Conservation (phyloP, 2,329 filamentous ascomycete genomes). For the Nannizzia gypsea region DNA sequence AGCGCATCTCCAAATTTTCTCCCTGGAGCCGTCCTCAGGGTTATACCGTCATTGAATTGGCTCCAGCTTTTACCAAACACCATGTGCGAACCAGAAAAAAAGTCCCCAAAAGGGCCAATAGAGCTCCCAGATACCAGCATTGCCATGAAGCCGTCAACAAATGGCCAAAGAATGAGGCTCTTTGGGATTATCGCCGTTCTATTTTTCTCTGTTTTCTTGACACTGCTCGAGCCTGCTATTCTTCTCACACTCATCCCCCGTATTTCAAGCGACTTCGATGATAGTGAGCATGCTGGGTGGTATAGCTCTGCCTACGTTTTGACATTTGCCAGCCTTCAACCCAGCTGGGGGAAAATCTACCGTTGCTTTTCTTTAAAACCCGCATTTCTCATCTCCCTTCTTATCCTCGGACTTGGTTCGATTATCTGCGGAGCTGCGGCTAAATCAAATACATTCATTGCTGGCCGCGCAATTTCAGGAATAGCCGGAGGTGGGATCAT, state of each 20-base stretch:
- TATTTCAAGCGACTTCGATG: constrained; percentile 38
- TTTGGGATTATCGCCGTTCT: not conserved
- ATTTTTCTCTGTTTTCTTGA: not conserved
- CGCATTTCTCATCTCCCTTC: constrained; percentile 28
- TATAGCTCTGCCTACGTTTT: constrained; percentile 36
- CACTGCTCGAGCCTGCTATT: constrained; percentile 20
- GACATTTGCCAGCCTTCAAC: constrained; percentile 31
- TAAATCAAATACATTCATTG: constrained; percentile 27
- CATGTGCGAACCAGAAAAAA: not conserved
- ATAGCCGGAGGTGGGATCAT: constrained; percentile 28
- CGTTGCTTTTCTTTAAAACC: constrained; percentile 33
- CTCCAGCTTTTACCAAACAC: not conserved
- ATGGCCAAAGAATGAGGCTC: not conserved
- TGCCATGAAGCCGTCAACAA: not conserved
- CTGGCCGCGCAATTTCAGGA: constrained; percentile 28
- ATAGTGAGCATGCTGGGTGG: constrained; percentile 37
- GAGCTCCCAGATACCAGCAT: not conserved
- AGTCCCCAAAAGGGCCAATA: not conserved
- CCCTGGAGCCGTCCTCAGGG: not conserved
- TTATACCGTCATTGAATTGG: not conserved
- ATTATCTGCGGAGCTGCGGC: constrained; percentile 28
- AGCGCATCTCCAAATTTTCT: not conserved
- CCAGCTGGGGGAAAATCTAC: constrained; percentile 35
- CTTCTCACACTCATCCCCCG: constrained; percentile 37
- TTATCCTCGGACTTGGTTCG: constrained; percentile 33